Percentiles rank a stretch among this genome's conserved stretches.
These are phyloP conservation scores for Candida patagonica DNA, from an alignment of 805 yeast genomes.

Conservation along the genomic window DNA sequence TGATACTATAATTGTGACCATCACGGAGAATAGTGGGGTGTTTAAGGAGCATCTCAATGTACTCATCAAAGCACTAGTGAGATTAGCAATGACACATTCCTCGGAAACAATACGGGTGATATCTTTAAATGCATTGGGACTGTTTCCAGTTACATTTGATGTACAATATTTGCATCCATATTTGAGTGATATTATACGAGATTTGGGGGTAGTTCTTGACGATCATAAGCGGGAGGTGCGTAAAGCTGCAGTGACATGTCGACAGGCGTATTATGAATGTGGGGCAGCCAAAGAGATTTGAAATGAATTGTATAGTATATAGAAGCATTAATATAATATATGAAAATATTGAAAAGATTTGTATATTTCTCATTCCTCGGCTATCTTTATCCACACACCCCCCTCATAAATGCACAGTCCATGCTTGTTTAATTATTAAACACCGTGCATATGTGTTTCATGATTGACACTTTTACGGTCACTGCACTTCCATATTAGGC, in stretches of 20 bases:
- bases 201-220: conserved; percentile 47
- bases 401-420: too few species aligned
- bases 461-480: too few species aligned
- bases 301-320: not conserved
- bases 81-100: conserved; percentile 15
- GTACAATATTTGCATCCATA: conserved; percentile 41
- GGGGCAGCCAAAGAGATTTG: not conserved
- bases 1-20: conserved; percentile 46
- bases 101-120: conserved; percentile 38
- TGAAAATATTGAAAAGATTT: too few species aligned
- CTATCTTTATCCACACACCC: too few species aligned
- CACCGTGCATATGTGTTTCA: too few species aligned
- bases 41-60: conserved; percentile 46
- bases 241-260: conserved; percentile 64
- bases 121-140: conserved; percentile 50
- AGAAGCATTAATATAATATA: too few species aligned
- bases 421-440: too few species aligned
- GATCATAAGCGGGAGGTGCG: conserved; percentile 71
- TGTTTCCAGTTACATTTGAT: conserved; percentile 33
- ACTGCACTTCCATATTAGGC: too few species aligned
- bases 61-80: conserved; percentile 46
- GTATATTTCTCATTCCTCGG: too few species aligned
- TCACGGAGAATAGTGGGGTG: conserved; percentile 46
- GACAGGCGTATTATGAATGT: conserved; percentile 65
- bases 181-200: conserved; percentile 39